Base-by-base conservation (phyloP, 2,329 filamentous ascomycete species). In the Verticillium longisporum region DNA sequence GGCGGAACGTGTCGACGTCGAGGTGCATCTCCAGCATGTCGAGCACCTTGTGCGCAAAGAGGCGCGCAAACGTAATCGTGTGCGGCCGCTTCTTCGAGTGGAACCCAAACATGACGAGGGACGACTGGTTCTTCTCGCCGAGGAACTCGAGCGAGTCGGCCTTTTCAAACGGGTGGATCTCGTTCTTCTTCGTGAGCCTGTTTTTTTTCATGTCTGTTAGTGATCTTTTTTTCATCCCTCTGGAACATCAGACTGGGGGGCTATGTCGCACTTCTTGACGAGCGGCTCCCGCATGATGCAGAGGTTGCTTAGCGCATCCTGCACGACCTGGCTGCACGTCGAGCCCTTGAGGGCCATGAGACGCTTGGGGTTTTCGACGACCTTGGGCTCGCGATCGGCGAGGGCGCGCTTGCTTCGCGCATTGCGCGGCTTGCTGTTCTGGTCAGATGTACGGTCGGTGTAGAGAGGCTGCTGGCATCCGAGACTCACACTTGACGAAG, bases 1-100 rank as follows among this genome's bases (percentile, higher is more conserved):
- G 84, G 64, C 88, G 82, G 78, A 88, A 92, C 18, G 83, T 86
- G 32, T 89, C 85, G 2, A 88, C 82, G 69, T 97, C 88, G 62
- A 99, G 84, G 72, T 91, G 82, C 69, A 98, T 77, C 82, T 99
- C 95, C 60, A 96, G 80, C 92, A 99, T 97, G 75, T 99, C 95
- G 66, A 98, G 83, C 15, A 97, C 82, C 77, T 95, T 93, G 78
- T 91, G 86, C 69, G 88, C 85, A 74, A 96, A 98, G 54, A 90
- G 90, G 65, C 95, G 87, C 45, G 89, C 82, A 55, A 98, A 76
- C 0, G 92, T 97, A 69, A 99, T 74, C 64, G 88, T 88, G 76
- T 99, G 92, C 5, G 93, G 93, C n/a, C 95, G 84, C 83, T 98
- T 99, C 83, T 98, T 99, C 75, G 85, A 91, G 75, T 88, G 89